Percentiles rank a stretch among this genome's conserved stretches.
phyloP scores from a whole-genome alignment of 192 early-diverging fungal genomes.

The Thamnidium elegans region DNA sequence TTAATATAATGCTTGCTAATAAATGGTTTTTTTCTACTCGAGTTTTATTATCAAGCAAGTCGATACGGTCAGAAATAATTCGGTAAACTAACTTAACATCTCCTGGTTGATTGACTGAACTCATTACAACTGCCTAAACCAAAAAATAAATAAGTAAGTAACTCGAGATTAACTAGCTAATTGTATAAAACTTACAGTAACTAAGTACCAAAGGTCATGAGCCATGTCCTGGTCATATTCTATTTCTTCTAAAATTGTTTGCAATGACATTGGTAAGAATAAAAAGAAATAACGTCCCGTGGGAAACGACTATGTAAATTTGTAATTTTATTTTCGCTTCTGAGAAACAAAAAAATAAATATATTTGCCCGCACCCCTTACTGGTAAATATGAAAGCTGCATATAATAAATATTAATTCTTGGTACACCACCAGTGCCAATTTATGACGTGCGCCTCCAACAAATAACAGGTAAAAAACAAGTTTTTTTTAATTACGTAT shows the following conservation, averaged over 20 bases:
- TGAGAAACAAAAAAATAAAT: too few species aligned
- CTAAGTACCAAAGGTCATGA: conserved; percentile 8
- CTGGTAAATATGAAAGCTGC: too few species aligned
- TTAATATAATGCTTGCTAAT: conserved; percentile 5
- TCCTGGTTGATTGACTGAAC: conserved; percentile 21
- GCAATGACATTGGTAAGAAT: not conserved
- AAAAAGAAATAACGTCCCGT: too few species aligned
- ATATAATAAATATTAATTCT: too few species aligned
- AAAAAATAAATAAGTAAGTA: not conserved
- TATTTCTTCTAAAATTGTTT: conserved; percentile 1
- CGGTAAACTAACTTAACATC: conserved; percentile 16
- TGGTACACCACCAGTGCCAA: too few species aligned
- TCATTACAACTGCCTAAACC: conserved; percentile 22
- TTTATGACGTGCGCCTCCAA: too few species aligned
- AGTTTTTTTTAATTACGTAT: too few species aligned
- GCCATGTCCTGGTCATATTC: not conserved
- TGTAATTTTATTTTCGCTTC: too few species aligned
- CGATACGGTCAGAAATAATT: not conserved
- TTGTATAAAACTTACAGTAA: conserved; percentile 2
- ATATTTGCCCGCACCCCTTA: too few species aligned
- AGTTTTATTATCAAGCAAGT: not conserved
- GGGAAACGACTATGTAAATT: too few species aligned
- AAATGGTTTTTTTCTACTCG: not conserved
- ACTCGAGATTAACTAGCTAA: not conserved
- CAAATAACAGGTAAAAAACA: too few species aligned